Conservation (phyloP, 2,329 filamentous ascomycete species). For the Fusarium sp. region DNA sequence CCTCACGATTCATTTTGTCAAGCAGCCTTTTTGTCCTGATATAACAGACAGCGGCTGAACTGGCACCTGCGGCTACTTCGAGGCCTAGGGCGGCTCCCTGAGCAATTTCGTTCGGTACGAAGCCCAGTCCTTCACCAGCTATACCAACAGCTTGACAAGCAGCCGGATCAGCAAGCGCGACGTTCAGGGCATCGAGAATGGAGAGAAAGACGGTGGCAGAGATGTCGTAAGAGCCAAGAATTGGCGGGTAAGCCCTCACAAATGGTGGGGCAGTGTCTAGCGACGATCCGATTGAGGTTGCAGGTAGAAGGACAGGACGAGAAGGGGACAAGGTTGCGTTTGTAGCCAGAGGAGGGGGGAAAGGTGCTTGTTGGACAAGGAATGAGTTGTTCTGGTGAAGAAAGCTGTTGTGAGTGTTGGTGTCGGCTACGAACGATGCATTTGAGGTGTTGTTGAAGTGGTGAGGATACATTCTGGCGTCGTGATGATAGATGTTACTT, state of each 20-base stretch:
- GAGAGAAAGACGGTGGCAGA: slow-evolving; percentile 2
- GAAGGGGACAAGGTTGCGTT: not conserved
- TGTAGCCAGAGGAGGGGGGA: too few relatives aligned
- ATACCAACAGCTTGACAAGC: slow-evolving; percentile 10
- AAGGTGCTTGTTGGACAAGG: fast-evolving
- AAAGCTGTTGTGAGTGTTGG: not conserved
- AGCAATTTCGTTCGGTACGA: slow-evolving; percentile 3
- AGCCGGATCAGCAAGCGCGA: slow-evolving; percentile 8
- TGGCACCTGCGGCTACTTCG: slow-evolving; percentile 6
- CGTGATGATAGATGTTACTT: too few relatives aligned
- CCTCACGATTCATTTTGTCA: not conserved
- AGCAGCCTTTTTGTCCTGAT: slow-evolving; percentile 8
- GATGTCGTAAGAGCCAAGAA: slow-evolving; percentile 2
- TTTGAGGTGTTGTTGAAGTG: not conserved
- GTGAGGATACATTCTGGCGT: not conserved
- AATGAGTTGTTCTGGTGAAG: not conserved
- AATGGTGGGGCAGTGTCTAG: slow-evolving; percentile 14
- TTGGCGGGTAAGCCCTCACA: slow-evolving; percentile 13
- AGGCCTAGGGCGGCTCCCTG: slow-evolving; percentile 16
- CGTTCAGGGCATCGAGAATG: slow-evolving; percentile 1
- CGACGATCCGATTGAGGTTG: slow-evolving; percentile 6
- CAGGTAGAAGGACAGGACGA: slow-evolving; percentile 10
- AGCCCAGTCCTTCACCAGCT: slow-evolving; percentile 9
- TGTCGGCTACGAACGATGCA: not conserved
- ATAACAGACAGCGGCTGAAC: slow-evolving; percentile 12